These are phyloP conservation scores for Coprinopsis strossmayeri DNA, from an alignment of 768 basidiomycete species.

Conservation along the genomic window DNA sequence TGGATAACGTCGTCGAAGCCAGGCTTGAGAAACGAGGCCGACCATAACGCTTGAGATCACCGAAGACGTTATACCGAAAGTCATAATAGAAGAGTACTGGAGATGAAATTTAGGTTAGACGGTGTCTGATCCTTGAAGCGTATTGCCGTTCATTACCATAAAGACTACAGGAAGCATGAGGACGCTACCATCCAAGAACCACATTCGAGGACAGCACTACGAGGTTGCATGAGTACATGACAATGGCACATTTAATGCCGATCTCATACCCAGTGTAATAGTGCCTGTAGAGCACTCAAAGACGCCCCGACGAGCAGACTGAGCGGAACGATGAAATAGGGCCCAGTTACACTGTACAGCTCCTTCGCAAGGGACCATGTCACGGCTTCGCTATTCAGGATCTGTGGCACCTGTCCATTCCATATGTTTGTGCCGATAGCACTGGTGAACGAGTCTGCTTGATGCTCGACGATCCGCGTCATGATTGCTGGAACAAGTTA, in stretches of 20 bases:
- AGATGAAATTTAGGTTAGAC: no score
- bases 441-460: conserved; percentile 45
- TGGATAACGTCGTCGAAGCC: neutral
- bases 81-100: conserved; percentile 7
- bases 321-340: conserved; percentile 52
- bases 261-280: conserved; percentile 13
- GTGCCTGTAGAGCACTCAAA: conserved; percentile 46
- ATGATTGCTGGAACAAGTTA: conserved; percentile 36
- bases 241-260: neutral
- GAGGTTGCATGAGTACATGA: neutral
- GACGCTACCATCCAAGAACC: neutral
- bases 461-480: conserved; percentile 44
- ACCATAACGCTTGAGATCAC: neutral
- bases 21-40: neutral
- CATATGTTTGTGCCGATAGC: conserved; percentile 56
- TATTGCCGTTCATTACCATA: no score
- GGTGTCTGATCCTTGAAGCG: no score
- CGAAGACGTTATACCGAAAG: conserved; percentile 5
- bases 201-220: neutral
- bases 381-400: conserved; percentile 49
- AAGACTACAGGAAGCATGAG: conserved; percentile 5
- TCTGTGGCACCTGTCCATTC: conserved; percentile 48
- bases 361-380: conserved; percentile 61
- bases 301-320: conserved; percentile 47
- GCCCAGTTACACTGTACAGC: conserved; percentile 46